Conservation (phyloP, 768 basidiomycete genomes). For the Boletellus sp. region DNA sequence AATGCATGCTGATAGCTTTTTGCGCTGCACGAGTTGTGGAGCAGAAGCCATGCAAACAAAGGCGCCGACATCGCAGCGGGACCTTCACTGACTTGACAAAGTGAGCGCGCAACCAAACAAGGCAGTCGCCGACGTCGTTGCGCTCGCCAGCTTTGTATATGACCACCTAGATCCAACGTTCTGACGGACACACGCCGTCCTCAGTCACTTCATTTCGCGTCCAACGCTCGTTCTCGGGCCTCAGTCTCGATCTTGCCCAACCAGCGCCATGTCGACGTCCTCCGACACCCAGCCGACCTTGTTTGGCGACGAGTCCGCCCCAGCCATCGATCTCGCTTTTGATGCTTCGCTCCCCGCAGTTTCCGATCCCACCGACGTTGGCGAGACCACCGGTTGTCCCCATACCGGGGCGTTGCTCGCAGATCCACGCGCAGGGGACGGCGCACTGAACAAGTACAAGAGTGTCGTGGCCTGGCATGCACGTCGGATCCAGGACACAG, state of each 20-base stretch:
- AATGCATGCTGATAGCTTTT: background rate
- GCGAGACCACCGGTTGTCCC: conserved; percentile 25
- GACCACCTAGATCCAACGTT: background rate
- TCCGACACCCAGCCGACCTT: conserved; percentile 29
- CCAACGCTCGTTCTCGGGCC: background rate
- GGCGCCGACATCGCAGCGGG: conserved; percentile 1
- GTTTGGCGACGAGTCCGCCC: conserved; percentile 24
- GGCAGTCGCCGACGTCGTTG: conserved; percentile 6
- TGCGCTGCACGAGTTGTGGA: background rate
- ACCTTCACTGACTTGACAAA: background rate
- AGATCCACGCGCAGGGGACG: conserved; percentile 27
- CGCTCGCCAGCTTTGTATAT: background rate
- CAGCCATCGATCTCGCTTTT: conserved; percentile 9
- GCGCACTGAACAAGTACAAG: conserved; percentile 48
- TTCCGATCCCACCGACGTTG: conserved; percentile 12
- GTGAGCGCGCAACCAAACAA: conserved; percentile 7
- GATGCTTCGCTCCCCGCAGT: conserved; percentile 7
- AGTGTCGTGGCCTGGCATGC: conserved; percentile 55
- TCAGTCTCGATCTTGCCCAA: background rate
- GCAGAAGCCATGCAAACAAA: conserved; percentile 11
- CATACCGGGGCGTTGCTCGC: conserved; percentile 42
- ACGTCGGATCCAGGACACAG: conserved; percentile 41
- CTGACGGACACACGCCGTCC: background rate
- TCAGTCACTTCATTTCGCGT: background rate
- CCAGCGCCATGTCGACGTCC: conserved; percentile 27